These are phyloP conservation scores for Erysimum cheiri DNA, from an alignment of 441 rosid species.

Conservation along the genomic window DNA sequence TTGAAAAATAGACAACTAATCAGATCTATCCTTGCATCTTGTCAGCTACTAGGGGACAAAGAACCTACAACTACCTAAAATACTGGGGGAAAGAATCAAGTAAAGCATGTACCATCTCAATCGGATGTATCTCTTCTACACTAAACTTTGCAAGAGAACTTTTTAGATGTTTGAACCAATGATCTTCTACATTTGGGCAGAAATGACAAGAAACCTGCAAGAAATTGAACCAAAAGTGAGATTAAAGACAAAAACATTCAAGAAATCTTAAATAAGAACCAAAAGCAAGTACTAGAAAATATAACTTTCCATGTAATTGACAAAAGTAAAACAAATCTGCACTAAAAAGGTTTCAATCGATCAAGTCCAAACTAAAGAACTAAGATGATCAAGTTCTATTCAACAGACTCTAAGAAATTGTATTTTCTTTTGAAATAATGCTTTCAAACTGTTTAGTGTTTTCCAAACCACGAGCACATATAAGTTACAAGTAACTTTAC, in stretches of 20 bases:
- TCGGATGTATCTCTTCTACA: constrained; percentile 51
- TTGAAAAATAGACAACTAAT: neutral
- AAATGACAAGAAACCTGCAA: constrained; percentile 59
- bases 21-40: constrained; percentile 11
- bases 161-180: constrained; percentile 47
- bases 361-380: constrained; percentile 14
- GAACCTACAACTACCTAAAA: neutral
- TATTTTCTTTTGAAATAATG: neutral
- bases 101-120: constrained; percentile 56
- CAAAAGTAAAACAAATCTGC: constrained; percentile 14
- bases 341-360: constrained; percentile 12
- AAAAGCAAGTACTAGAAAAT: constrained; percentile 16
- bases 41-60: neutral
- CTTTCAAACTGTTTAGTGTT: constrained; percentile 1
- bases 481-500: constrained; percentile 4
- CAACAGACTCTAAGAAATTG: neutral
- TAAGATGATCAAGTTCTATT: neutral
- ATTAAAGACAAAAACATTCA: constrained; percentile 8
- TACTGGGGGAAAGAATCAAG: constrained; percentile 1
- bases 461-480: constrained; percentile 6
- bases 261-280: neutral
- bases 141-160: constrained; percentile 60
- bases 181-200: constrained; percentile 55
- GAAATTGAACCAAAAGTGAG: constrained; percentile 30
- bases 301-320: constrained; percentile 15